Base-by-base conservation (phyloP, 805 yeast genomes). In the Candida rishiriensis region DNA sequence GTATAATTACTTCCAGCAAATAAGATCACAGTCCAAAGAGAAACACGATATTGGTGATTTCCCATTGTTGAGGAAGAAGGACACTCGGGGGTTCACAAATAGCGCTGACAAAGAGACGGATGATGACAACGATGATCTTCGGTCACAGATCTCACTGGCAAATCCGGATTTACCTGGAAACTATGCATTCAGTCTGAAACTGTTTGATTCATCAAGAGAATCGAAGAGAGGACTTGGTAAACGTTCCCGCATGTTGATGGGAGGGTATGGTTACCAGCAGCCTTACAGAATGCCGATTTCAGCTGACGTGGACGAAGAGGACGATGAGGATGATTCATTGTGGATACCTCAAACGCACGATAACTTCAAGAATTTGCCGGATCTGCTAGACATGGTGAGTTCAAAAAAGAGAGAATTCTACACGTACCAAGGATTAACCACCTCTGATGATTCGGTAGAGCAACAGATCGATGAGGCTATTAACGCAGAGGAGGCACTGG, bases 141-240 rank as follows among this genome's bases (percentile, higher is more conserved):
- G 67, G 26, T 72, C 79, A 0, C 77, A 71, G 49, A 60, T 75
- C 3, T 77, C 83, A 0, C 51, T 75, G 18, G 81, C 83, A 1
- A 71, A 74, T 47, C 81, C 83, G 0, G 70, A 70, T 40, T 58
- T 75, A 6, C 67, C 76, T 16, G 79, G 75, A 3, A 70, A 72
- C 39, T 68, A 66, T 53, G 80, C 74, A 0, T 79, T 79, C 51
- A 63, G 65, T 7, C 64, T 79, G 28, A 76, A 72, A 50, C 33
- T 68, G 16, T 65, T 63, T 52, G 71, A 68, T 42, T 60, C 63
- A 4, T 48, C 62, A n/a, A 46, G 46, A 36, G 66, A 58, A 36
- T 29, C 44, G 12, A 57, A 48, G 36, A 57, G 44, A 44, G 53
- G 53, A 43, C 47, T 44, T 36, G 44, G 39, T 3, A 44, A 45